Conservation (phyloP, 169 alveolate species). For the Plasmodium yoelii region DNA sequence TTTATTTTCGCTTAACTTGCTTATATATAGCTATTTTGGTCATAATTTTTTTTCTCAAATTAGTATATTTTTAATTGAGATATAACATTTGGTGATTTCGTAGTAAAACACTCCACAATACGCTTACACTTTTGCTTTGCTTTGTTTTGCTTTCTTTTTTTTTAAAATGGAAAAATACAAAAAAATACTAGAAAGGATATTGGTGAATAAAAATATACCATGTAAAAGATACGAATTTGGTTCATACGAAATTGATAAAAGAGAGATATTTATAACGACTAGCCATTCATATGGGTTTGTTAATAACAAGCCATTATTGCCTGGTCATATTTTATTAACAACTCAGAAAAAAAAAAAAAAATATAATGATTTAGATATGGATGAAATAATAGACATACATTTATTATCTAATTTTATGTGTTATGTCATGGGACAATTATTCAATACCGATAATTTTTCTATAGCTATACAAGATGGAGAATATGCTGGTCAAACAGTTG, state of each 20-base stretch:
- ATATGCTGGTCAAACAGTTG: conserved; percentile 94
- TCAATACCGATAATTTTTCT: conserved; percentile 29
- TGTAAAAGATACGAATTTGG: conserved; percentile 79
- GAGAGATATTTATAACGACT: conserved; percentile 82
- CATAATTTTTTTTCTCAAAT: background rate
- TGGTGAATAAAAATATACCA: conserved; percentile 28
- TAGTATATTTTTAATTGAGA: background rate
- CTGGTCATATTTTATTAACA: conserved; percentile 85
- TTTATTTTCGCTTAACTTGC: background rate
- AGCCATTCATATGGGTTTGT: conserved; percentile 79
- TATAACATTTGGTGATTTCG: too few species aligned
- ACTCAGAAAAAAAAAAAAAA: conserved; percentile 78
- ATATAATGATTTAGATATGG: conserved; percentile 64
- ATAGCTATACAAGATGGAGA: conserved; percentile 89
- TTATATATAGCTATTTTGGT: background rate
- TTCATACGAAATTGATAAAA: conserved; percentile 62
- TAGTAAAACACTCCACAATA: too few species aligned
- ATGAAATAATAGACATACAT: conserved; percentile 65
- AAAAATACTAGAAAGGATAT: conserved; percentile 39
- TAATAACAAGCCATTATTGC: conserved; percentile 83
- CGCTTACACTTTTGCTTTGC: background rate
- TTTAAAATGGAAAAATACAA: conserved; percentile 60
- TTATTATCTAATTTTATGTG: conserved; percentile 69
- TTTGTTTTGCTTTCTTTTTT: conserved; percentile 2
- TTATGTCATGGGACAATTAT: conserved; percentile 54